phyloP scores from a whole-genome alignment of 495 filamentous ascomycete genomes.

The Chaetomium fimeti region DNA sequence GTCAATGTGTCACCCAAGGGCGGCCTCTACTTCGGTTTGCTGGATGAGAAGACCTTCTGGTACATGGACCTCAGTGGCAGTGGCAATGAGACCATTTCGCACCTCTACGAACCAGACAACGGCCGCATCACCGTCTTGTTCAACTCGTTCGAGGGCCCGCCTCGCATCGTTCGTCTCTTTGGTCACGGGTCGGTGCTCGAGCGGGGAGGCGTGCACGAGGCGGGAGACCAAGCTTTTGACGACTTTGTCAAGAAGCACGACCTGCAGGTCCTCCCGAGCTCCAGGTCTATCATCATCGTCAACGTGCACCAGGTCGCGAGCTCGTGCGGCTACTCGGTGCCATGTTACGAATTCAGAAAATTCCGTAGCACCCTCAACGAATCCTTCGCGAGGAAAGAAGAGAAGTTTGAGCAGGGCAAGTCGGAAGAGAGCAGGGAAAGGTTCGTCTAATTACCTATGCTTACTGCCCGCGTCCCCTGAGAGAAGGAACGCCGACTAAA shows the following conservation, averaged over 20 bases:
- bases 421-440: constrained; percentile 52
- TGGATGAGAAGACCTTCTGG: constrained; percentile 58
- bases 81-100: constrained; percentile 68
- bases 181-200: constrained; percentile 67
- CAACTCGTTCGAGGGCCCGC: constrained; percentile 61
- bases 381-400: constrained; percentile 46
- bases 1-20: constrained; percentile 75
- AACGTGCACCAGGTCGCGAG: constrained; percentile 63
- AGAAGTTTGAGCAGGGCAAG: constrained; percentile 43
- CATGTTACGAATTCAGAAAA: constrained; percentile 52
- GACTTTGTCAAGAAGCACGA: constrained; percentile 48
- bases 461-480: too few species aligned
- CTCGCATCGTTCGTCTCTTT: constrained; percentile 69
- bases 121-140: constrained; percentile 71
- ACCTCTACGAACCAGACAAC: constrained; percentile 65
- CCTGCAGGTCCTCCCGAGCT: constrained; percentile 46
- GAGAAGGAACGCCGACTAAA: background rate
- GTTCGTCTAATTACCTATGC: constrained; percentile 26
- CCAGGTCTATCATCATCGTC: constrained; percentile 62
- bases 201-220: constrained; percentile 34
- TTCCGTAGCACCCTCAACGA: constrained; percentile 50
- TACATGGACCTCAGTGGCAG: constrained; percentile 72
- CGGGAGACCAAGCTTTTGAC: constrained; percentile 39
- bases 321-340: constrained; percentile 56
- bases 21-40: constrained; percentile 58